Percentiles rank a stretch among this genome's conserved stretches.
Conservation (phyloP, 2,329 filamentous ascomycete species). For the Metarhizium brunneum region DNA sequence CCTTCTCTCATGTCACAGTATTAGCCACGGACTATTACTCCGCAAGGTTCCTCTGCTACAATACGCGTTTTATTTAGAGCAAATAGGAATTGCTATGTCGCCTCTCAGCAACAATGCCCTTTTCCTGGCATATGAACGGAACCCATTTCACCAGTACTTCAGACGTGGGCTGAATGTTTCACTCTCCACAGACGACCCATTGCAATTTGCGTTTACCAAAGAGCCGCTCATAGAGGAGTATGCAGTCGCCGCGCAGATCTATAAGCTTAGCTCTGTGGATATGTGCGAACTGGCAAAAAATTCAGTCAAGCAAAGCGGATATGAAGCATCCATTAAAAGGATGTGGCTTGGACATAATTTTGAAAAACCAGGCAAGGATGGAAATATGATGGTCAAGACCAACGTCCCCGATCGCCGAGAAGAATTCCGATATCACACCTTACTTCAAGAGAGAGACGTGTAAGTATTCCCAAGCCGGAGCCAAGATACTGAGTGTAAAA, state of each 20-base stretch:
- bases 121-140: constrained; percentile 93
- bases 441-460: constrained; percentile 78
- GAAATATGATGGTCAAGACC: constrained; percentile 90
- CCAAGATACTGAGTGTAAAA: neutral
- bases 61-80: constrained; percentile 95
- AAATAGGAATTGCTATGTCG: constrained; percentile 99
- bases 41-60: constrained; percentile 91
- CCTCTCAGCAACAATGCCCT: constrained; percentile 95
- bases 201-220: constrained; percentile 98
- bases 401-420: constrained; percentile 92
- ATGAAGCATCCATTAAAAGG: constrained; percentile 80
- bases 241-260: constrained; percentile 94
- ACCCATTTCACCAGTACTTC: constrained; percentile 94
- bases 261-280: constrained; percentile 91
- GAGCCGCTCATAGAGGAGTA: constrained; percentile 98
- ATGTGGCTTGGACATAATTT: constrained; percentile 82
- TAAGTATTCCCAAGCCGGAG: constrained; percentile 33
- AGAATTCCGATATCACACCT: constrained; percentile 79
- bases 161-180: constrained; percentile 91
- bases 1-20: constrained; percentile 88
- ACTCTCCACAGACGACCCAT: constrained; percentile 88
- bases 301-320: constrained; percentile 89
- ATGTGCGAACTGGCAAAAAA: constrained; percentile 99
- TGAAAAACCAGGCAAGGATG: constrained; percentile 65
- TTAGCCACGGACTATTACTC: constrained; percentile 86